Evolutionary conservation across 1,284 basidiomycete genomes (phyloP), one percentile per base, ranked within the genome.

Genomic region (Tremellales sp.): DNA sequence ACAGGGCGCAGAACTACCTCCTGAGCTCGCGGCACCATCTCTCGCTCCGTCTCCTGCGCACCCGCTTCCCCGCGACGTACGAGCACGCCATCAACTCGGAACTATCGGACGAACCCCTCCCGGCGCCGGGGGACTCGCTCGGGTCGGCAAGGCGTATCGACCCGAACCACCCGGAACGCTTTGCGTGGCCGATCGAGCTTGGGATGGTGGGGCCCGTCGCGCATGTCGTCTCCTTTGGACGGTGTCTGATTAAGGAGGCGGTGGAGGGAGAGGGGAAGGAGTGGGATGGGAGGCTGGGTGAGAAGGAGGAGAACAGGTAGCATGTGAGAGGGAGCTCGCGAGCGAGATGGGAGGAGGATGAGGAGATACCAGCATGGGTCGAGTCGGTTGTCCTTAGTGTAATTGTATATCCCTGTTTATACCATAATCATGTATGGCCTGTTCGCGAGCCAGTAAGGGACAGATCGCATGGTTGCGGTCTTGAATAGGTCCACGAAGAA

Each of bases 181-280:
- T 69, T 43, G 63, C 56, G n/a, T 71, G 68, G 68, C 68, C 68
- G 3, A 69, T 71, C 35, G 68, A 71, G 52, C 46, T 69, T 6
- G 68, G 67, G 28, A 65, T 69, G 63, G 56, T 56, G 50, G 58
- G 59, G n/a, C 63, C 65, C 6, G 53, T 66, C 8, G 61, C 65
- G 10, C 67, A 71, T 48, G 53, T 61, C 3, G 62, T 63, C 1
- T 61, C 61, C 1, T 69, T 68, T 51, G 68, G 68, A 1, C 53
- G 68, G 22, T 49, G 56, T 39, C 43, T 71, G 39, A 61, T 71
- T 5, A 51, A 58, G 39, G 68, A 71, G 52, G 56, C 61, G 37
- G 59, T 63, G 8, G 54, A 56, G 46, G 34, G 40, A 0, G 44
- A 49, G 28, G 65, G 62, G n/a, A 59, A 57, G 36, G 60, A 63